Base-by-base conservation (phyloP, 2,329 filamentous ascomycete species). In the Periconia sp. region DNA sequence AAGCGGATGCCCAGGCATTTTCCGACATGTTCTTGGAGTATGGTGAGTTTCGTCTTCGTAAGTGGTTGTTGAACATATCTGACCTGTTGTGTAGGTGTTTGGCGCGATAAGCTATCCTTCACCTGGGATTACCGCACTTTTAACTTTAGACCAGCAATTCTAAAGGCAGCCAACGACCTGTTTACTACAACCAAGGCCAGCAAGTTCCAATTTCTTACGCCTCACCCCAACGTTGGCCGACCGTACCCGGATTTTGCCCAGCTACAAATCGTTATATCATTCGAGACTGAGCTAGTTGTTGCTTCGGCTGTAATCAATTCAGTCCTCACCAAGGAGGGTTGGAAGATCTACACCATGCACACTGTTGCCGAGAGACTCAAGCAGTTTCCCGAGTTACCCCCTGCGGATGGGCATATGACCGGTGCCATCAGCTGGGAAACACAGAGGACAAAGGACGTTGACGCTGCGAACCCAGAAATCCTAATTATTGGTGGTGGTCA, bases 401-500 rank as follows among this genome's bases (percentile, higher is more conserved):
- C 36, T 26, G 31, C 38, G 18, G 42, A 46, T 21, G 42, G 42
- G 6, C 42, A 46, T 26, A 46, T 40, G 42, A 46, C 36, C 17
- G 30, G 25, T 36, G 23, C 34, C 15, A 40, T 46, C 8, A 46
- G 42, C 19, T 48, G 45, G 45, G 30, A 48, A 25, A 30, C 17
- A 8, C 35, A 48, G 30, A 48, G 45, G 29, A 21, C 28, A 16
- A 13, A 29, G 22, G 45, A 44, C 3, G 28, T 35, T 23, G 45
- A 48, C 12, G 16, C 23, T 9, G 40, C 36, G 11, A 31, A 48
- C 19, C 45, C 45, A 28, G 45, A 48, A 32, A 26, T 48, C 36
- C 40, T 33, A 42, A 59, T 25, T 53, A 66, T 33, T 66, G 65
- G 42, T 29, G 46, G 46, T 48, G 12, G 54, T 45, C 46, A 50